Evolutionary conservation across 306 rosid species (phyloP).

Genomic region (Crataegus laevigata): DNA sequence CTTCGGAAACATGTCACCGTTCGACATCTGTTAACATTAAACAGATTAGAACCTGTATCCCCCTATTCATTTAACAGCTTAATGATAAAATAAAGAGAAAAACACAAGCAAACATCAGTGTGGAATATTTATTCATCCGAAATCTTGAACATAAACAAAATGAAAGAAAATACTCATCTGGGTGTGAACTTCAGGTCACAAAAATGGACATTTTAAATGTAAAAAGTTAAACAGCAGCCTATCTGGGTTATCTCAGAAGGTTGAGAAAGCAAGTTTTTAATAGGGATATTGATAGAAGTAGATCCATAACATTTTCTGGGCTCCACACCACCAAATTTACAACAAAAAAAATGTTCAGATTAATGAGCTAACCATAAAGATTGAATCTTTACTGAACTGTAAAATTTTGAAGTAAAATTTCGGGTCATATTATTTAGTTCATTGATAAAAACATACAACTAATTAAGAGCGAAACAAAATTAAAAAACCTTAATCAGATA

Average conservation of each 20-base stretch:
- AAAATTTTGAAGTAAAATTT: neutral
- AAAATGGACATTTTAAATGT: neutral
- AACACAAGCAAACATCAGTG: neutral
- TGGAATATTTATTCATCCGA: neutral
- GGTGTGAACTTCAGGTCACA: neutral
- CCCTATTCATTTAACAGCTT: neutral
- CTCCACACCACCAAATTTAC: neutral
- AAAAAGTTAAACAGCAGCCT: neutral
- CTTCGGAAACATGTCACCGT: conserved; percentile 76
- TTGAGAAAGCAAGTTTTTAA: neutral
- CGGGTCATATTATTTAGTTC: neutral
- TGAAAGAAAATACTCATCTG: neutral
- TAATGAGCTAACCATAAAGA: neutral
- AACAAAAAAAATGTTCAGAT: neutral
- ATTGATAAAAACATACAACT: neutral
- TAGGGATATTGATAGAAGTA: neutral
- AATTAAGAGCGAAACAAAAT: neutral
- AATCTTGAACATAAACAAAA: neutral
- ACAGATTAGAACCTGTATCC: neutral
- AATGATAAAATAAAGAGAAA: neutral
- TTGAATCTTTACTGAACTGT: neutral
- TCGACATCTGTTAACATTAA: conserved; percentile 61
- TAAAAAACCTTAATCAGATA: neutral
- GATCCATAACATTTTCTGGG: neutral
- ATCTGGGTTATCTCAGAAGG: neutral